Evolutionary conservation across 1,284 basidiomycete genomes (phyloP), one percentile per base, ranked within the genome.

Genomic region (Mycosarcoma mackinlayi): DNA sequence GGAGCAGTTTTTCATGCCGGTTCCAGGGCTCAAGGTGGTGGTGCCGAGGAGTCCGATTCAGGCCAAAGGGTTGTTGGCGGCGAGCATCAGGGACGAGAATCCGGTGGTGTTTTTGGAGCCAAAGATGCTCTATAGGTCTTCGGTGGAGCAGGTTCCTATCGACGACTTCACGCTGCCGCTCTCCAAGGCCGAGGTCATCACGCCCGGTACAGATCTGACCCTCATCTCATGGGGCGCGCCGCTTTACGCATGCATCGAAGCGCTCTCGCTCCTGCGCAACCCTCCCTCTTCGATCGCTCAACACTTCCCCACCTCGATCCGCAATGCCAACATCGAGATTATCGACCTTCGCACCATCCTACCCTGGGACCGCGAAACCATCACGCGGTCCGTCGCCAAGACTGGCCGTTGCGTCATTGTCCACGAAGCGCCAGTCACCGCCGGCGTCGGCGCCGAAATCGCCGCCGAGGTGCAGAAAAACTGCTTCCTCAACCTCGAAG

Each of bases 91-190:
- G 40, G 93, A 96, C 79, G 91, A 92, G 0, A 94, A 95, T 77
- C 94, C 94, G 0, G 91, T 93, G 6, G 88, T 97, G 46, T 93
- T 97, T 83, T 91, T 97, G 87, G 94, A 97, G 83, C 94, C 94
- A 10, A 97, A 97, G 77, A 87, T 93, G 56, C 85, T 94, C 7
- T 94, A 94, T 80, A 88, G 92, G 49, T 91, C 91, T 41, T 87
- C 91, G 88, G 91, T 96, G 30, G 94, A 97, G 81, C 91, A 95
- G 83, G 94, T 96, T 8, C 94, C 94, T 0, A 85, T 89, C 27
- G 92, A 92, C 76, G 94, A 95, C 83, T 97, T 87, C 78, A 87
- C 88, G 31, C 86, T 97, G 18, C 92, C 94, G 0, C 85, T 97
- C 1, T 88, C 88, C 10, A 85, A 87, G 50, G 92, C 92, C 1